phyloP scores from a whole-genome alignment of 495 filamentous ascomycete genomes.

The Thermothielavioides terrestris region DNA sequence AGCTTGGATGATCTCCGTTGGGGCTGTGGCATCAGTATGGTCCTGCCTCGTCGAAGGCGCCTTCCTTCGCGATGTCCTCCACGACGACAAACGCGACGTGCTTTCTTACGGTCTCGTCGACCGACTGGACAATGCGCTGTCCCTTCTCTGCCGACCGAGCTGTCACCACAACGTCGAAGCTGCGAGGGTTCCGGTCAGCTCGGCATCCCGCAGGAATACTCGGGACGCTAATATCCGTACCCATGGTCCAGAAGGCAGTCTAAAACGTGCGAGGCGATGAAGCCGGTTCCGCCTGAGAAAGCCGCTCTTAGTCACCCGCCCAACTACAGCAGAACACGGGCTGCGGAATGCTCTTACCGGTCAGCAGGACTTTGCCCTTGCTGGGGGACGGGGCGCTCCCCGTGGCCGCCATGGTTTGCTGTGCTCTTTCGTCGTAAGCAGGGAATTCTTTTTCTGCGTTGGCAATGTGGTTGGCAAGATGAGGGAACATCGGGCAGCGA shows the following conservation, averaged over 20 bases:
- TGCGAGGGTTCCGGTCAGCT: constrained; percentile 2
- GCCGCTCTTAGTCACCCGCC: too few relatives aligned
- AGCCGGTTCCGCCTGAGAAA: constrained; percentile 30
- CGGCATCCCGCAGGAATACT: too few relatives aligned
- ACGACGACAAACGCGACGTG: constrained; percentile 29
- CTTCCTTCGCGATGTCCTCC: constrained; percentile 25
- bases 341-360: constrained; percentile 12
- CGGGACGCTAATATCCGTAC: too few relatives aligned
- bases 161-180: constrained; percentile 33
- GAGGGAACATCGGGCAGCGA: too few relatives aligned
- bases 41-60: constrained; percentile 30
- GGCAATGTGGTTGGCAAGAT: too few relatives aligned
- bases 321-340: too few relatives aligned
- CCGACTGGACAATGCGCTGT: constrained; percentile 25
- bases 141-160: constrained; percentile 36
- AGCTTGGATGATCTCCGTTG: neutral
- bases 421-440: too few relatives aligned
- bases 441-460: too few relatives aligned
- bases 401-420: constrained; percentile 3
- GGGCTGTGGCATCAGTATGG: neutral
- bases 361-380: constrained; percentile 23
- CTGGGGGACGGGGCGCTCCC: neutral
- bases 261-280: constrained; percentile 35
- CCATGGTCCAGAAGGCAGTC: constrained; percentile 26
- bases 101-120: constrained; percentile 1